These are phyloP conservation scores for Cicer yamashitae DNA, from an alignment of 306 rosid genomes.

Conservation along the genomic window DNA sequence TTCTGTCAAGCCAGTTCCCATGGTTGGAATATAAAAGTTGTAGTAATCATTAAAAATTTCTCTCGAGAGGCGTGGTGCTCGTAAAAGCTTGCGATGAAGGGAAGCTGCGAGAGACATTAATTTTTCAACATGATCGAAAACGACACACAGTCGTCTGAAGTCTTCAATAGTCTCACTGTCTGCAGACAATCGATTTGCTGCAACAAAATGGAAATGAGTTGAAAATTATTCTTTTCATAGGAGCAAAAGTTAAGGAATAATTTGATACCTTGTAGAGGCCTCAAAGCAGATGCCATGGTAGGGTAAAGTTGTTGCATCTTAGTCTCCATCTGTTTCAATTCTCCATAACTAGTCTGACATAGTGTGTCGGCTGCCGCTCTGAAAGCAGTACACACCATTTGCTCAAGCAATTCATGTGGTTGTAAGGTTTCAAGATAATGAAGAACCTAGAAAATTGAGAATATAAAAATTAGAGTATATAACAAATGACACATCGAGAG, in stretches of 20 bases:
- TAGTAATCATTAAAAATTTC: conserved; percentile 76
- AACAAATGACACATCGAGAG: conserved; percentile 32
- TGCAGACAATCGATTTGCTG: conserved; percentile 73
- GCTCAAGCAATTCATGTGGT: conserved; percentile 91
- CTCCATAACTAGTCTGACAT: conserved; percentile 77
- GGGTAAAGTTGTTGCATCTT: conserved; percentile 82
- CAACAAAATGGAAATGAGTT: conserved; percentile 44
- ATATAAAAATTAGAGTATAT: conserved; percentile 30
- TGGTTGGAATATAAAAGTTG: conserved; percentile 68
- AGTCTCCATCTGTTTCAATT: conserved; percentile 71
- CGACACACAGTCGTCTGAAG: conserved; percentile 65
- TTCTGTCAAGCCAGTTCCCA: conserved; percentile 60
- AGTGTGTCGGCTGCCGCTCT: conserved; percentile 81
- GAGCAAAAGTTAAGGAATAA: conserved; percentile 19
- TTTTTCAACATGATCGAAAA: conserved; percentile 84
- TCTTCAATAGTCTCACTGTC: conserved; percentile 78
- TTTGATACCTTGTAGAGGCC: conserved; percentile 71
- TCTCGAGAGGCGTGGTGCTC: conserved; percentile 80
- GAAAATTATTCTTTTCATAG: conserved; percentile 19
- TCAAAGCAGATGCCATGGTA: conserved; percentile 73
- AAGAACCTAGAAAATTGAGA: conserved; percentile 64
- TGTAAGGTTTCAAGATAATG: conserved; percentile 89
- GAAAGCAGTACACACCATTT: conserved; percentile 89
- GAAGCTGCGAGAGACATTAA: conserved; percentile 79
- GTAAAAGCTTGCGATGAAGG: conserved; percentile 78